A percentile compares a stretch with the other conserved stretches of the same genome.
phyloP scores from a whole-genome alignment of 495 filamentous ascomycete species.

The Hapsidospora chrysogenum region DNA sequence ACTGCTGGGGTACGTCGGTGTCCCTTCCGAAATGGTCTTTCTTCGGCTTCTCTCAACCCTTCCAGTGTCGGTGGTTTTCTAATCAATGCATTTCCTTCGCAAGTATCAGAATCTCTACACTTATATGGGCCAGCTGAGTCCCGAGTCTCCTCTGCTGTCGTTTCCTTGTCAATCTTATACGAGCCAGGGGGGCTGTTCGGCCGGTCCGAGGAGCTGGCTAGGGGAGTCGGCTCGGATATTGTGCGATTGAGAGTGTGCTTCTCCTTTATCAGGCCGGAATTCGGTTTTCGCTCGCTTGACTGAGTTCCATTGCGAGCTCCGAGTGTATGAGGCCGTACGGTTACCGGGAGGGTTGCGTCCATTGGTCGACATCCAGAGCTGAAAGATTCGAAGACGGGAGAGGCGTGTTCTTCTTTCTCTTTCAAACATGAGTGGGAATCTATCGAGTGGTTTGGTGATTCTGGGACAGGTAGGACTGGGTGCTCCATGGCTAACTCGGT shows the following conservation, averaged over 20 bases:
- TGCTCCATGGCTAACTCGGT: no score
- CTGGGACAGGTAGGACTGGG: no score
- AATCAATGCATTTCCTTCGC: not conserved
- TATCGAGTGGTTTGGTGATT: not conserved
- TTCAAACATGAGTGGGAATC: not conserved
- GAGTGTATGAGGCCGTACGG: no score
- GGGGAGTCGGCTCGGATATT: no score
- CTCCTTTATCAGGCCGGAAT: no score
- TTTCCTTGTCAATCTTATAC: not conserved
- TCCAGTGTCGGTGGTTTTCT: not conserved
- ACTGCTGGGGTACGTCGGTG: not conserved
- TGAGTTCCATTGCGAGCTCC: no score
- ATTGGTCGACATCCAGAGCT: not conserved
- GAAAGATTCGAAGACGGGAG: not conserved
- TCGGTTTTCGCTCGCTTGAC: no score
- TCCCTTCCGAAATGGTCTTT: not conserved
- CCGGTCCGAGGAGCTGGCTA: conserved; percentile 5
- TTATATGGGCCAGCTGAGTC: not conserved
- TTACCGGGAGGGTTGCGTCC: conserved; percentile 2
- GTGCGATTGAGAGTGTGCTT: no score
- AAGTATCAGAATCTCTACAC: no score
- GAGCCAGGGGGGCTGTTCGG: conserved; percentile 1
- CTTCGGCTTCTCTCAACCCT: not conserved
- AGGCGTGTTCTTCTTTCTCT: not conserved
- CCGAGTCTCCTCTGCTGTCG: no score